Evolutionary conservation across 371 early-diverging fungal genomes (phyloP).

Genomic region (Batkoa obscura): DNA sequence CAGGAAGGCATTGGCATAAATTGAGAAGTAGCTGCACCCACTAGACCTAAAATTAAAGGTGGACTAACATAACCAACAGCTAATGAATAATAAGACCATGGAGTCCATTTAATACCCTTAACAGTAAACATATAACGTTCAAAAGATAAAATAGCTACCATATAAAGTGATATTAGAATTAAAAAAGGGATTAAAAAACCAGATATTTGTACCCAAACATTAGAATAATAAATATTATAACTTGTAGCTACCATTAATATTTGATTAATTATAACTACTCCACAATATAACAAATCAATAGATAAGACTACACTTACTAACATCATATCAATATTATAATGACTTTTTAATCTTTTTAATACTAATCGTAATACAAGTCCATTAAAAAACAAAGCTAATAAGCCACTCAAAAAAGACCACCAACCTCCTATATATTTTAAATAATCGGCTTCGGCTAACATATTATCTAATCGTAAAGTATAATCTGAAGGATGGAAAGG

Average conservation of each 20-base stretch:
- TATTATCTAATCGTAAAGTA: background rate
- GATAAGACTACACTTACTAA: background rate
- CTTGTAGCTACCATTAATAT: background rate
- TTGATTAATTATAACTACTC: background rate
- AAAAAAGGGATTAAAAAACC: background rate
- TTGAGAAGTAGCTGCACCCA: background rate
- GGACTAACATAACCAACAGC: background rate
- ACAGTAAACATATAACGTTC: slow-evolving; percentile 1
- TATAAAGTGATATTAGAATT: background rate
- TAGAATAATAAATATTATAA: background rate
- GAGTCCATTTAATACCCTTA: background rate
- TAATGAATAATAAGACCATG: background rate
- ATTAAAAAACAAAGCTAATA: background rate
- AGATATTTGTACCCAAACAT: background rate
- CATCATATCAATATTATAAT: background rate
- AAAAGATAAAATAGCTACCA: background rate
- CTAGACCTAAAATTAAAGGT: background rate
- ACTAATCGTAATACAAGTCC: background rate
- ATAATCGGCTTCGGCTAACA: background rate
- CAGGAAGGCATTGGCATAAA: background rate
- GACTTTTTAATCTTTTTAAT: background rate
- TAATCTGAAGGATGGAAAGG: background rate
- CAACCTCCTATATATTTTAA: background rate
- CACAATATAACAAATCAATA: background rate
- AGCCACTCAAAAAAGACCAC: background rate